phyloP scores from a whole-genome alignment of 352 stramenopile genomes.

The Globisporangium uncinulatum region DNA sequence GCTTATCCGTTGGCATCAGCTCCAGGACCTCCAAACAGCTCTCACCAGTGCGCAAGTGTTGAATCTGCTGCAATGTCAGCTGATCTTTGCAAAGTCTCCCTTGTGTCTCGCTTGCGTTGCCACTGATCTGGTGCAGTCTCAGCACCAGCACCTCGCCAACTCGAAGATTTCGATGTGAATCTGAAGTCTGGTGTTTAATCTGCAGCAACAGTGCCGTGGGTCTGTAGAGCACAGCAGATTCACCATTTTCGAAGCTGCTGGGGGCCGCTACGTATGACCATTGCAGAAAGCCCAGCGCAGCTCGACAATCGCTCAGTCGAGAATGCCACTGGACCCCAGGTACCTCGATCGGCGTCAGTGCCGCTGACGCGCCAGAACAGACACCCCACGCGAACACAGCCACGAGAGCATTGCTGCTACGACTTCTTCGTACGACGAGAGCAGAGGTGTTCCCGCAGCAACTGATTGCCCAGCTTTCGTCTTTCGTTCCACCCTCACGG shows the following conservation, averaged over 20 bases:
- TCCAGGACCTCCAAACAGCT: not conserved
- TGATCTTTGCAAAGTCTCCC: not conserved
- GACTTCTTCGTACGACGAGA: not conserved
- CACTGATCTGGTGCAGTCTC: not conserved
- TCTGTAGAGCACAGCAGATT: not conserved
- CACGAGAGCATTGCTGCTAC: slow-evolving; percentile 2
- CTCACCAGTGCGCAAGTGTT: not conserved
- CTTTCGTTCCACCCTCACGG: not conserved
- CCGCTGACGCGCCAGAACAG: slow-evolving; percentile 2
- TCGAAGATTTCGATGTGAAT: not conserved
- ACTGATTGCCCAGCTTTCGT: slow-evolving; percentile 5
- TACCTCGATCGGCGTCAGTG: slow-evolving; percentile 7
- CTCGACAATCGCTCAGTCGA: slow-evolving; percentile 1
- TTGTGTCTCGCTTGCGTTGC: not conserved
- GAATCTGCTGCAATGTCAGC: not conserved
- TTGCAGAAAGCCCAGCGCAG: slow-evolving; percentile 5
- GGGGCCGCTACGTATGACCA: not conserved
- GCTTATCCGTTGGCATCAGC: not conserved
- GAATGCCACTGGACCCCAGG: slow-evolving; percentile 1
- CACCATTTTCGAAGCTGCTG: not conserved
- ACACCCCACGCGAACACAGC: slow-evolving; percentile 22
- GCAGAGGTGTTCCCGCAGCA: slow-evolving; percentile 24
- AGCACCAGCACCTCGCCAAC: not conserved
- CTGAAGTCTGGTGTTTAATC: not conserved
- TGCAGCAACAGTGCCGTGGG: not conserved